Base-by-base conservation (phyloP, 2,329 filamentous ascomycete species). In the Cladosporium sp. region DNA sequence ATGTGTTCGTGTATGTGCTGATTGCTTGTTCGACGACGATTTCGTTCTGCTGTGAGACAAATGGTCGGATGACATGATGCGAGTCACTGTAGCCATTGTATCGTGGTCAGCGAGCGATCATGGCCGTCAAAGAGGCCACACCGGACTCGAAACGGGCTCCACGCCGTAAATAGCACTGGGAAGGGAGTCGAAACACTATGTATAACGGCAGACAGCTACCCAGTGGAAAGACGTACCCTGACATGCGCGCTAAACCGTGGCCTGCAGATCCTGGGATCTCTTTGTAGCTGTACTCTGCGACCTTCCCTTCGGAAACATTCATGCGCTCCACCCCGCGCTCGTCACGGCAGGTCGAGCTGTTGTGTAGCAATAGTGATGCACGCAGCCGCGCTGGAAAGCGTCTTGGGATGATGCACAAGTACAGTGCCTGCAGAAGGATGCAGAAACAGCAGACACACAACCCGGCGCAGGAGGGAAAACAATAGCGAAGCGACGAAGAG, bases 1-100 rank as follows among this genome's bases (percentile, higher is more conserved):
- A 30, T 63, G 63, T 55, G 63, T 72, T 70, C 57, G 67, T 67
- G 45, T 72, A 67, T 59, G 66, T 69, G 30, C 9, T 12, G 70
- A 64, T 25, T 59, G 66, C 34, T 65, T 69, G 9, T 70, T 70
- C 17, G 66, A 47, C n/a, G 64, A 54, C 22, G 75, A 78, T 57
- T 71, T 68, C 56, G 76, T 74, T 73, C 60, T 75, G 74, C 63
- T 74, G 69, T 60, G 68, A 34, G 30, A 70, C 55, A 68, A 55
- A 61, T 73, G 70, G 61, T 74, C 76, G 66, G 71, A 67, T 64
- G 78, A 80, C 78, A 80, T 80, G 20, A 63, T 70, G 65, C 59
- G 58, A 60, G 60, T 49, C 62, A 62, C 63, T 67, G 59, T 45
- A n/a, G 34, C 39, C 20, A 55, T 17, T 40, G 37, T 36, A 7